phyloP scores from a whole-genome alignment of 192 early-diverging fungal species.

The Entomortierella chlamydospora region DNA sequence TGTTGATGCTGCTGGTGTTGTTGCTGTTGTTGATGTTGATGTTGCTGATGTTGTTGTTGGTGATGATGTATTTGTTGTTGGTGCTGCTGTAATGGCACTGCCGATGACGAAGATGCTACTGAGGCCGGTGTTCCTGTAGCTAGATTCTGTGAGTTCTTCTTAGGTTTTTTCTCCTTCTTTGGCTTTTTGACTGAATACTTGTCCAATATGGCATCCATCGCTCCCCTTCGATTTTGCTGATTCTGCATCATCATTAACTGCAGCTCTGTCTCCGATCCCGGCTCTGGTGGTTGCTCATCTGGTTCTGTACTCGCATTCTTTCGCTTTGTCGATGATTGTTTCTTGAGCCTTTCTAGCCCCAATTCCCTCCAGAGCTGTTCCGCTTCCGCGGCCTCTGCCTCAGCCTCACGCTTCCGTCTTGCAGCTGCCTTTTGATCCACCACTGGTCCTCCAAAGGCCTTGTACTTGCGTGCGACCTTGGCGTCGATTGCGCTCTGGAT shows the following conservation, averaged over 20 bases:
- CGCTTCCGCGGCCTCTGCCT: conserved; percentile 70
- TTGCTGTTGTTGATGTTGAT: conserved; percentile 12
- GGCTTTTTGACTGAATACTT: conserved; percentile 37
- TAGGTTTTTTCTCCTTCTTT: conserved; percentile 25
- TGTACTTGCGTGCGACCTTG: conserved; percentile 63
- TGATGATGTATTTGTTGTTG: conserved; percentile 7
- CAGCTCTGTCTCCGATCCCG: conserved; percentile 56
- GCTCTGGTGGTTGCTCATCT: conserved; percentile 52
- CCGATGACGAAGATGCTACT: conserved; percentile 4
- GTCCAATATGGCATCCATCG: conserved; percentile 70
- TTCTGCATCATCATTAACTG: conserved; percentile 69
- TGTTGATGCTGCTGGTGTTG: conserved; percentile 24
- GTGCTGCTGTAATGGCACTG: neutral
- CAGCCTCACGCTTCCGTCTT: conserved; percentile 66
- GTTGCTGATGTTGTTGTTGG: conserved; percentile 11
- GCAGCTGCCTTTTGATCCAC: conserved; percentile 55
- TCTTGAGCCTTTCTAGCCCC: conserved; percentile 64
- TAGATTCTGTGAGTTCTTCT: conserved; percentile 13
- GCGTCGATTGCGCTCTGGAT: conserved; percentile 72
- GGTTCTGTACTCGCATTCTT: conserved; percentile 29
- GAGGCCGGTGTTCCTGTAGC: neutral
- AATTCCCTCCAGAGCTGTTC: conserved; percentile 68
- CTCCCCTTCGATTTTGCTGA: conserved; percentile 56
- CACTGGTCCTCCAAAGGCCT: conserved; percentile 65
- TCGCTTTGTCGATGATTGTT: conserved; percentile 53